Percentiles rank a stretch among this genome's conserved stretches.
Conservation (phyloP, 2,329 filamentous ascomycete genomes). For the Fusarium sulawesiense region DNA sequence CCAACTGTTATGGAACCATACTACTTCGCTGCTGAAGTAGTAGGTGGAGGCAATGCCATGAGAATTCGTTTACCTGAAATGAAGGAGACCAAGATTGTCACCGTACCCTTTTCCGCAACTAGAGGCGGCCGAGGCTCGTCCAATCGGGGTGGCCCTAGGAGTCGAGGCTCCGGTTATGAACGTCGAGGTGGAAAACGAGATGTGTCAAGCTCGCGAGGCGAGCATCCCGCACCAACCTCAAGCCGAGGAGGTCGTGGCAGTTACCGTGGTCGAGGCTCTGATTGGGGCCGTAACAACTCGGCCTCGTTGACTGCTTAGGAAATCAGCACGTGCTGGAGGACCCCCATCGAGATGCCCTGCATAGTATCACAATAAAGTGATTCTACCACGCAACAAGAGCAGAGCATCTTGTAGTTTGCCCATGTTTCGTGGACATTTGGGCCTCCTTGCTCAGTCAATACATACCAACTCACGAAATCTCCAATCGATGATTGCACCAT, state of each 20-base stretch:
- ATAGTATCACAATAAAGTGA: slow-evolving; percentile 22
- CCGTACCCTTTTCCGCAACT: slow-evolving; percentile 51
- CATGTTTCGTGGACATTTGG: slow-evolving; percentile 10
- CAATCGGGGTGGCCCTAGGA: slow-evolving; percentile 44
- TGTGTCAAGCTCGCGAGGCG: slow-evolving; percentile 45
- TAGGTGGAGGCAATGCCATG: slow-evolving; percentile 52
- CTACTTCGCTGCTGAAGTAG: slow-evolving; percentile 50
- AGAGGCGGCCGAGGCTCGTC: slow-evolving; percentile 49
- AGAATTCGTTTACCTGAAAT: slow-evolving; percentile 58
- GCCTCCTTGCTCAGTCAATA: slow-evolving; percentile 7
- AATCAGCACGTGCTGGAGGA: slow-evolving; percentile 24
- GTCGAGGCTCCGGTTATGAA: slow-evolving; percentile 48
- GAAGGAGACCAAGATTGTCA: slow-evolving; percentile 53
- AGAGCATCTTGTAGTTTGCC: slow-evolving; percentile 31
- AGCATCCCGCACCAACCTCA: slow-evolving; percentile 40
- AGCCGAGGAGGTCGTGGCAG: slow-evolving; percentile 54
- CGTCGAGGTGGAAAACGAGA: slow-evolving; percentile 52
- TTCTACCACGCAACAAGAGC: slow-evolving; percentile 39
- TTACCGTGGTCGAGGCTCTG: slow-evolving; percentile 55
- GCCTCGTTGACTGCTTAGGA: slow-evolving; percentile 44
- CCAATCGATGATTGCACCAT: not conserved
- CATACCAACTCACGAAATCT: slow-evolving; percentile 5
- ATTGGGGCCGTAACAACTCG: slow-evolving; percentile 55
- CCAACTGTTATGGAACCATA: slow-evolving; percentile 51
- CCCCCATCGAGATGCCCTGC: slow-evolving; percentile 16